Evolutionary conservation across 2,329 filamentous ascomycete species (phyloP).

Genomic region (Lomentospora prolificans): DNA sequence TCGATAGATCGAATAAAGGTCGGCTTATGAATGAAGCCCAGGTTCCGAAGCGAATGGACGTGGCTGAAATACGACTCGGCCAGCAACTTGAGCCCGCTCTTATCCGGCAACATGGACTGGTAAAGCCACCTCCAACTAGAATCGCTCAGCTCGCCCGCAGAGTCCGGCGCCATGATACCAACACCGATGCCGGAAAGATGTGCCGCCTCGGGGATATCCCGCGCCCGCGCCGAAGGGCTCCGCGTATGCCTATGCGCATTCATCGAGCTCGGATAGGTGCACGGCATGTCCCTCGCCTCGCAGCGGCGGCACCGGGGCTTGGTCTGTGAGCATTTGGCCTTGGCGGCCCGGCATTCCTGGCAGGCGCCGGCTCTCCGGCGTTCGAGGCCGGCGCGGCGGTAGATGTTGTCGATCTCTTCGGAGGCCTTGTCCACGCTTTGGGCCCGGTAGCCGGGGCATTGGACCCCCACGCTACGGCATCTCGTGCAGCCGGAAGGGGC

Average conservation of each 20-base stretch:
- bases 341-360: slow-evolving; percentile 17
- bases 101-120: background rate
- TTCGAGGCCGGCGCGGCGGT: slow-evolving; percentile 17
- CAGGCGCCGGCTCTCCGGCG: slow-evolving; percentile 19
- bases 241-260: background rate
- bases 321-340: slow-evolving; percentile 18
- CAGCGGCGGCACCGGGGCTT: slow-evolving; percentile 19
- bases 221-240: background rate
- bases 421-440: slow-evolving; percentile 14
- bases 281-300: slow-evolving; percentile 13
- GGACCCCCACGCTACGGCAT: slow-evolving; percentile 16
- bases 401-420: slow-evolving; percentile 18
- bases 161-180: background rate
- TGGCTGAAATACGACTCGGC: slow-evolving; percentile 2
- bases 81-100: background rate
- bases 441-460: slow-evolving; percentile 17
- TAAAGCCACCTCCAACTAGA: background rate
- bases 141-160: background rate
- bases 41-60: slow-evolving; percentile 27
- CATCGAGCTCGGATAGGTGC: slow-evolving; percentile 11
- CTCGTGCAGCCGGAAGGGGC: slow-evolving; percentile 14
- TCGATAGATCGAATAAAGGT: slow-evolving; percentile 28
- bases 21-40: slow-evolving; percentile 29
- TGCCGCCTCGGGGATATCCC: background rate
- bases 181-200: background rate